phyloP scores from a whole-genome alignment of 441 rosid genomes.

The Erodium trifolium region DNA sequence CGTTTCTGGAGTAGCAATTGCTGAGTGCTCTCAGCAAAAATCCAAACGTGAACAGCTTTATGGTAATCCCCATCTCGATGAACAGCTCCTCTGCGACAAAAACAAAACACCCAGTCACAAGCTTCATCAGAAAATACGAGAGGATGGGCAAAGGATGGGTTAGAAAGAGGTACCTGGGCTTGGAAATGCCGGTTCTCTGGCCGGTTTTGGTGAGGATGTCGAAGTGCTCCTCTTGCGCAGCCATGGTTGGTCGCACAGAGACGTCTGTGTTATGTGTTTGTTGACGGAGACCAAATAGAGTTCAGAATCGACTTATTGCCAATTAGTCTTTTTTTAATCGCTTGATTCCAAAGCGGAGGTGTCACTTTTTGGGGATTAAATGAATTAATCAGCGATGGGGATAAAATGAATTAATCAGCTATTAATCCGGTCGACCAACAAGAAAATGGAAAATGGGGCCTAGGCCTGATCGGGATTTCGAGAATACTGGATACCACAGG shows the following conservation, averaged over 20 bases:
- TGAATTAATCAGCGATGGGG: too few relatives aligned
- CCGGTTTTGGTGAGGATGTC: constrained; percentile 67
- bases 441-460: too few relatives aligned
- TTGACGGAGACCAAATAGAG: not conserved
- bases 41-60: constrained; percentile 80
- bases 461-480: too few relatives aligned
- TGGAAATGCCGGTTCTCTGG: constrained; percentile 52
- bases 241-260: constrained; percentile 11
- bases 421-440: too few relatives aligned
- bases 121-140: too few relatives aligned
- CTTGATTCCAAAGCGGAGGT: too few relatives aligned
- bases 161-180: constrained; percentile 50
- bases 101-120: too few relatives aligned
- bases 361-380: too few relatives aligned
- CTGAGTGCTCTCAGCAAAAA: constrained; percentile 68
- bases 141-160: not conserved
- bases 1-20: constrained; percentile 69
- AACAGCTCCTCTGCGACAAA: constrained; percentile 45
- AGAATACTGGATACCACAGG: too few relatives aligned
- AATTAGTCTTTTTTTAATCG: too few relatives aligned
- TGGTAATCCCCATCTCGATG: constrained; percentile 88
- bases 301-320: too few relatives aligned
- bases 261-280: not conserved
- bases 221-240: constrained; percentile 35
- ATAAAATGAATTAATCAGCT: too few relatives aligned